Evolutionary conservation across 2,329 filamentous ascomycete species (phyloP).

Genomic region (Phyllosticta citrichinensis): DNA sequence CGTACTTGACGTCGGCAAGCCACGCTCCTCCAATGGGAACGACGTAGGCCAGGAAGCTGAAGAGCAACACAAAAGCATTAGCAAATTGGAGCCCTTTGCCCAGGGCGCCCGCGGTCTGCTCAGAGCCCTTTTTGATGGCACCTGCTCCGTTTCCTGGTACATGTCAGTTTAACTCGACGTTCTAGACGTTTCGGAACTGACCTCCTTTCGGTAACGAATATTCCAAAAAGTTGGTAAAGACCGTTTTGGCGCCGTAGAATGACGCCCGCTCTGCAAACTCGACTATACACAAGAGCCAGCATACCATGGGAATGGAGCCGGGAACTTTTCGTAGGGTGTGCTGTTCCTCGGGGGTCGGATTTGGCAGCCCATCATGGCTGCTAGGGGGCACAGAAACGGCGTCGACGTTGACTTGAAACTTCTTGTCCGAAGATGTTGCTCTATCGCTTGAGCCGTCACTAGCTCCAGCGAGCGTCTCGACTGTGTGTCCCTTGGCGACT

Average conservation of each 20-base stretch:
- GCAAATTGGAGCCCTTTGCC: slow-evolving; percentile 46
- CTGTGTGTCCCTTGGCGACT: neutral
- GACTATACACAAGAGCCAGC: slow-evolving; percentile 49
- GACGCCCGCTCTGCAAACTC: slow-evolving; percentile 53
- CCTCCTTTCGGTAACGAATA: slow-evolving; percentile 42
- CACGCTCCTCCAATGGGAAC: slow-evolving; percentile 41
- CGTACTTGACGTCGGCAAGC: slow-evolving; percentile 34
- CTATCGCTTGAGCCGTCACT: neutral
- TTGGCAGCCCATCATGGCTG: neutral
- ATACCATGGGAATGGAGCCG: slow-evolving; percentile 40
- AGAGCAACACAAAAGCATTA: slow-evolving; percentile 45
- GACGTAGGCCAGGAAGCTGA: slow-evolving; percentile 48
- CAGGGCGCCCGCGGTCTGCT: slow-evolving; percentile 44
- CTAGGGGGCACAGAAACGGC: neutral
- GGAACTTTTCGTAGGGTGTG: slow-evolving; percentile 39
- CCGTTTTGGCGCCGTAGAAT: slow-evolving; percentile 47
- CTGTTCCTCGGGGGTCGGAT: slow-evolving; percentile 39
- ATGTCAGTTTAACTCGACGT: no score
- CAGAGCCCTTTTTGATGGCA: slow-evolving; percentile 20
- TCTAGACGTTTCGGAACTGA: neutral
- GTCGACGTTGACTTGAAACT: neutral
- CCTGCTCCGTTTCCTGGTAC: slow-evolving; percentile 15
- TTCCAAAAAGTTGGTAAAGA: slow-evolving; percentile 54
- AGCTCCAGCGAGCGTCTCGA: neutral
- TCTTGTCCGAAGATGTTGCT: neutral